These are phyloP conservation scores for Beauveria bassiana DNA, from an alignment of 2,329 filamentous ascomycete genomes.

Conservation along the genomic window DNA sequence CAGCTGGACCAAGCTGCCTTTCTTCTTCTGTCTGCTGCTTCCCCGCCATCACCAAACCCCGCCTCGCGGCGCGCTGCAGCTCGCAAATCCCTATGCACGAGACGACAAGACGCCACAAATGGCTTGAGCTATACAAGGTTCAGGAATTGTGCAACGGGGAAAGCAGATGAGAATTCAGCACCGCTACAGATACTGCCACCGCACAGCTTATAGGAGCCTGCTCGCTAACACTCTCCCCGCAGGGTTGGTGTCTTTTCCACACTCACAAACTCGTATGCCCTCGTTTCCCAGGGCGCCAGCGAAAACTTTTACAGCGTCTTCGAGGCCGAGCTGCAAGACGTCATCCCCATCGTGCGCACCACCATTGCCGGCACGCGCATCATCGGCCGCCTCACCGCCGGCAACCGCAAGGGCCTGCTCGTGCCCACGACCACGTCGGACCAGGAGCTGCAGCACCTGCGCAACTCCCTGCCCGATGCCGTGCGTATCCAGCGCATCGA, in stretches of 20 bases:
- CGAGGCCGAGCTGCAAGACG: constrained; percentile 93
- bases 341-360: constrained; percentile 93
- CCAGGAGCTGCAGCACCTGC: constrained; percentile 94
- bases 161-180: background rate
- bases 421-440: constrained; percentile 95
- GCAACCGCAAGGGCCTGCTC: constrained; percentile 92
- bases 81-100: background rate
- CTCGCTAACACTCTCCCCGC: constrained; percentile 9
- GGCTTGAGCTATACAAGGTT: no score
- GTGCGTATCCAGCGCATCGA: constrained; percentile 97
- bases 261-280: constrained; percentile 93
- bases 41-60: constrained; percentile 11
- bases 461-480: constrained; percentile 84
- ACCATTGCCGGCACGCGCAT: constrained; percentile 96
- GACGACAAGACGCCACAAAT: background rate
- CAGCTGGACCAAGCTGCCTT: background rate
- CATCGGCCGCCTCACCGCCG: constrained; percentile 88
- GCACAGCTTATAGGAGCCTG: background rate
- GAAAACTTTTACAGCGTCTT: constrained; percentile 99
- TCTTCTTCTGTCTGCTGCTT: background rate
- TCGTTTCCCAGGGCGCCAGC: constrained; percentile 88
- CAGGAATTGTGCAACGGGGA: background rate
- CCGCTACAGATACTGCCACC: background rate
- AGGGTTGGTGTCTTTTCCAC: constrained; percentile 96
- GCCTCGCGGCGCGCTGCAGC: constrained; percentile 4